phyloP scores from a whole-genome alignment of 2,329 filamentous ascomycete genomes.

The Phyllachora maydis region DNA sequence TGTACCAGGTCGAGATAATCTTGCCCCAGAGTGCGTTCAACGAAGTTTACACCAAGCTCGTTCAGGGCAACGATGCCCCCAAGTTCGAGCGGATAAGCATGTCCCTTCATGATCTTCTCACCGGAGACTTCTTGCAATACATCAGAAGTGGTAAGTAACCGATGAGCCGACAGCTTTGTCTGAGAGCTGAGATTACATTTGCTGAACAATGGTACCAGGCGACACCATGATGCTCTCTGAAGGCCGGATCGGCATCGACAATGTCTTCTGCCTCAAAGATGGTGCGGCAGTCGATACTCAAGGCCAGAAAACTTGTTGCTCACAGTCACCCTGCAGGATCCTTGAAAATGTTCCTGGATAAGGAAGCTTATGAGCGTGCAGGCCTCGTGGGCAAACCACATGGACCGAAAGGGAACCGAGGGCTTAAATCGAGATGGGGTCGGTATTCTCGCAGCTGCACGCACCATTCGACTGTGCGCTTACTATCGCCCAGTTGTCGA shows the following conservation, averaged over 20 bases:
- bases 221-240: constrained; percentile 71
- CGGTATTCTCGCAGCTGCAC: too few relatives aligned
- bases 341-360: constrained; percentile 59
- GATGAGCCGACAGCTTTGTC: not conserved
- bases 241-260: constrained; percentile 48
- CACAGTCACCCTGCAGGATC: constrained; percentile 26
- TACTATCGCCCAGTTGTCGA: constrained; percentile 39
- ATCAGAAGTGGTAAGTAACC: constrained; percentile 52
- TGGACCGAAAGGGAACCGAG: constrained; percentile 33
- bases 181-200: not conserved
- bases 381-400: constrained; percentile 58
- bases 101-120: constrained; percentile 49
- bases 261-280: constrained; percentile 48
- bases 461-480: not conserved
- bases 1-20: constrained; percentile 42
- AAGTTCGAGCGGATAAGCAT: constrained; percentile 51
- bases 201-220: constrained; percentile 22
- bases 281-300: constrained; percentile 21
- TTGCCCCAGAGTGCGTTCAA: constrained; percentile 43
- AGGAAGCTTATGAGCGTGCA: constrained; percentile 61
- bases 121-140: constrained; percentile 59
- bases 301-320: too few relatives aligned
- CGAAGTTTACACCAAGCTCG: constrained; percentile 29
- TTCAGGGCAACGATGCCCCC: constrained; percentile 13
- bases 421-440: constrained; percentile 55